Evolutionary conservation across 257 asterid species (phyloP).

Genomic region (Gentiana straminea): DNA sequence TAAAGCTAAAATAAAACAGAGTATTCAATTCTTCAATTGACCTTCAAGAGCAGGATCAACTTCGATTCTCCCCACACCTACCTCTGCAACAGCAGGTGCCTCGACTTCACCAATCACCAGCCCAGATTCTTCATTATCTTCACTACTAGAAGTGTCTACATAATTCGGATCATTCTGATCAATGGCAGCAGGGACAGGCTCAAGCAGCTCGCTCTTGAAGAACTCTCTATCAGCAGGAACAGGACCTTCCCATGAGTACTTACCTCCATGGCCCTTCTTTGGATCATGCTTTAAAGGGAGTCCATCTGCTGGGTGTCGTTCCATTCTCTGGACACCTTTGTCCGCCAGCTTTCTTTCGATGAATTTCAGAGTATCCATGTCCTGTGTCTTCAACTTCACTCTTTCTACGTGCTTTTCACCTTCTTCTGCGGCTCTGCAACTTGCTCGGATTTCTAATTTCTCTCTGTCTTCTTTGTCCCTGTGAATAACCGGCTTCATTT

Average conservation of each 20-base stretch:
- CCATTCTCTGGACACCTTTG: constrained; percentile 48
- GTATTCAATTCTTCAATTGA: constrained; percentile 1
- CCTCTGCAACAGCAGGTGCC: constrained; percentile 36
- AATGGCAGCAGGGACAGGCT: constrained; percentile 28
- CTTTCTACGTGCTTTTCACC: constrained; percentile 42
- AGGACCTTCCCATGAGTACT: constrained; percentile 78
- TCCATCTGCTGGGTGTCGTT: constrained; percentile 74
- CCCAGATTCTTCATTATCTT: constrained; percentile 6
- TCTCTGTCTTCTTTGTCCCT: constrained; percentile 24
- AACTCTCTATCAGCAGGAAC: constrained; percentile 14
- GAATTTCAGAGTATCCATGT: constrained; percentile 33
- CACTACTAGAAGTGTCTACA: constrained; percentile 22
- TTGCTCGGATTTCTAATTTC: constrained; percentile 26
- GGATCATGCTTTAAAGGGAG: constrained; percentile 61
- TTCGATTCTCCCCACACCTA: constrained; percentile 46
- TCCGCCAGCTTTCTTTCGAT: constrained; percentile 34
- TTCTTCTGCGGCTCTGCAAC: constrained; percentile 33
- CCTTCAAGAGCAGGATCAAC: constrained; percentile 33
- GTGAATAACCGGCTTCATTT: constrained; percentile 36
- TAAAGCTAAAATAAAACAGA: too few species aligned
- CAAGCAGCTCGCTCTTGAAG: constrained; percentile 23
- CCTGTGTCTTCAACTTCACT: constrained; percentile 31
- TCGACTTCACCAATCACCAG: constrained; percentile 44
- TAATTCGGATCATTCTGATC: constrained; percentile 60
- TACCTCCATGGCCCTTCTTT: constrained; percentile 73